Percentiles rank a stretch among this genome's conserved stretches.
Conservation (phyloP, 768 basidiomycete species). For the Amylocystis lapponica region DNA sequence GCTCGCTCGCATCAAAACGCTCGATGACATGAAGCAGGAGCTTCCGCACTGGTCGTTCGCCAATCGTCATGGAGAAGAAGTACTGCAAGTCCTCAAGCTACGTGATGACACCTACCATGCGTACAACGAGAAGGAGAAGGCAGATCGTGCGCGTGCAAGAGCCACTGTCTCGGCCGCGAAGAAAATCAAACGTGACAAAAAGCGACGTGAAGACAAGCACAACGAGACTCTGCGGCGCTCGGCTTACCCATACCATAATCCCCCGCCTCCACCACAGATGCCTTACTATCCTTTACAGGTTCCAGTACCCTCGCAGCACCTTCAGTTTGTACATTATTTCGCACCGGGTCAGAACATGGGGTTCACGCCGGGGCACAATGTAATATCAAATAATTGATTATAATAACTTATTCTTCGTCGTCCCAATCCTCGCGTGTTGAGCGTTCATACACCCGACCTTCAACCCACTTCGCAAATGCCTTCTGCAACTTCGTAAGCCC, state of each 20-base stretch:
- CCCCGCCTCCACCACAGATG: neutral
- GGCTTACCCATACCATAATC: neutral
- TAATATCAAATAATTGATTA: no score
- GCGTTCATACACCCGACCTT: neutral
- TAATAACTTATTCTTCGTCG: neutral
- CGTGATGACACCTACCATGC: no score
- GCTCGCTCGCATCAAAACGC: conserved; percentile 7
- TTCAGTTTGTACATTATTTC: neutral
- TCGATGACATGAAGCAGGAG: conserved; percentile 11
- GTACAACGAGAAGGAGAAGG: conserved; percentile 4
- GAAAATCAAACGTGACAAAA: no score
- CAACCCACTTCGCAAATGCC: neutral
- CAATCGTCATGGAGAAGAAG: conserved; percentile 14
- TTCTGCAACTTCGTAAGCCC: neutral
- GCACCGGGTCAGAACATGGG: no score
- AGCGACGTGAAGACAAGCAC: neutral
- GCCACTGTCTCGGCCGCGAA: neutral
- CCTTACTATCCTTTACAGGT: neutral
- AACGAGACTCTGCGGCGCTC: neutral
- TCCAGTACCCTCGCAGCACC: neutral
- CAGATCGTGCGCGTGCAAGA: no score
- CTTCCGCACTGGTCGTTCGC: conserved; percentile 9
- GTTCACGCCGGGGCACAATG: no score
- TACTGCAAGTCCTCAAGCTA: conserved; percentile 14
- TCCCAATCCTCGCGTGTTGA: conserved; percentile 4